Conservation (phyloP, 306 rosid species). For the barrel medic (Medicago truncatula) region DNA sequence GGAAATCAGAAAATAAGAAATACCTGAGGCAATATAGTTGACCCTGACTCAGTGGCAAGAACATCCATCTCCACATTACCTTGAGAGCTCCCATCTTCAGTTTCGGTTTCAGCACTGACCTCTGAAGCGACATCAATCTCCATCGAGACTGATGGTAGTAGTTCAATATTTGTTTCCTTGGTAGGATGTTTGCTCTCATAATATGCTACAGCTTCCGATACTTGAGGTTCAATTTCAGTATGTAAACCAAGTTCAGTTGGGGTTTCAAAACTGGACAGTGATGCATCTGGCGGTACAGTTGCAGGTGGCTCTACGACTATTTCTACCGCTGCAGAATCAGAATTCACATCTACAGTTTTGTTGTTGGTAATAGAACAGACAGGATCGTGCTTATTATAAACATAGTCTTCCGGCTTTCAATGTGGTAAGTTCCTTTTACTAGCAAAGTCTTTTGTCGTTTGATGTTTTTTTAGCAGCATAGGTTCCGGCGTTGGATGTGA, state of each 20-base stretch:
- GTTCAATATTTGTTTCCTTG: slow-evolving; percentile 6
- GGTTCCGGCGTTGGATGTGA: background rate
- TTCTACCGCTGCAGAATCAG: background rate
- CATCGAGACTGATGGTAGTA: background rate
- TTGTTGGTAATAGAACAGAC: background rate
- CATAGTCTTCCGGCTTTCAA: background rate
- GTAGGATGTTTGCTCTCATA: background rate
- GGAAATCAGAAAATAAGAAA: too few species aligned
- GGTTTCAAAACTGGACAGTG: slow-evolving; percentile 18
- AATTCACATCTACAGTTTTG: background rate
- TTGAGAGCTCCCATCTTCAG: slow-evolving; percentile 1
- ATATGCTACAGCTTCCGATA: background rate
- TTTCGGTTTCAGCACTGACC: too few species aligned
- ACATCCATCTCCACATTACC: slow-evolving; percentile 5
- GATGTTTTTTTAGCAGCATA: background rate
- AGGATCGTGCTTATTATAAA: background rate
- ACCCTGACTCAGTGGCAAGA: background rate
- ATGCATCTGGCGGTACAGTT: background rate
- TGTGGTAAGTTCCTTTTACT: background rate
- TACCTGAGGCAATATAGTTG: too few species aligned
- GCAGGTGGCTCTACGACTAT: background rate
- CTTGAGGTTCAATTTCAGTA: background rate
- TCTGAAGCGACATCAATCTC: slow-evolving; percentile 9
- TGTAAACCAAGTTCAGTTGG: slow-evolving; percentile 9
- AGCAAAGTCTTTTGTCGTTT: background rate